Conservation (phyloP, 192 early-diverging fungal genomes). For the Phlyctochytrium planicorne region DNA sequence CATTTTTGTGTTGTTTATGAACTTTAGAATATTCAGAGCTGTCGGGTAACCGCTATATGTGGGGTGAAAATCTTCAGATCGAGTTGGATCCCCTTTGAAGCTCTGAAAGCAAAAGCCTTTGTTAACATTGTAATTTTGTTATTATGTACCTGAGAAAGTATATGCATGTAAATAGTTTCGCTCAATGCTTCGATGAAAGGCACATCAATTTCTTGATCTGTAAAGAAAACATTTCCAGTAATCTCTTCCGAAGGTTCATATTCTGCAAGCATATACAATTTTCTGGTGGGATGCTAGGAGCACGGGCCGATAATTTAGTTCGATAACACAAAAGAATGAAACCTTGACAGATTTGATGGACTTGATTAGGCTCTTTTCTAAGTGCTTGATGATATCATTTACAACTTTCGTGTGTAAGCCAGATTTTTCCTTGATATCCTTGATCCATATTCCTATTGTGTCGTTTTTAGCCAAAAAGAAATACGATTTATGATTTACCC, state of each 20-base stretch:
- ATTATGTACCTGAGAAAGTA: conserved; percentile 42
- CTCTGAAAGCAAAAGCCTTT: conserved; percentile 40
- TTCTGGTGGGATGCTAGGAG: conserved; percentile 70
- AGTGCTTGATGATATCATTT: conserved; percentile 69
- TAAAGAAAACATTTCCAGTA: conserved; percentile 92
- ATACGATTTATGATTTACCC: conserved; percentile 32
- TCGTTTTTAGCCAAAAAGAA: neutral
- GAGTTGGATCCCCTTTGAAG: conserved; percentile 38
- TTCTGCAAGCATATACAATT: conserved; percentile 87
- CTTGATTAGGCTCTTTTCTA: conserved; percentile 87
- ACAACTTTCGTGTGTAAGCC: conserved; percentile 74
- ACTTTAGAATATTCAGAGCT: conserved; percentile 16
- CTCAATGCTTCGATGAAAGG: conserved; percentile 85
- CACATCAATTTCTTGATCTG: conserved; percentile 86
- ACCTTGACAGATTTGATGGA: conserved; percentile 87
- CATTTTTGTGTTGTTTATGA: conserved; percentile 39
- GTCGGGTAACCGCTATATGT: neutral
- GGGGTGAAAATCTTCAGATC: conserved; percentile 3
- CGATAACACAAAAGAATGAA: conserved; percentile 11
- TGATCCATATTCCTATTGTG: conserved; percentile 71
- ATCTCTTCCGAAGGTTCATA: conserved; percentile 80
- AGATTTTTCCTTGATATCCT: conserved; percentile 75
- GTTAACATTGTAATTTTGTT: neutral
- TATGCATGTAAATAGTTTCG: conserved; percentile 69
- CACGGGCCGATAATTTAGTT: neutral